phyloP scores from a whole-genome alignment of 2,329 filamentous ascomycete species.

The Fusarium sp. region DNA sequence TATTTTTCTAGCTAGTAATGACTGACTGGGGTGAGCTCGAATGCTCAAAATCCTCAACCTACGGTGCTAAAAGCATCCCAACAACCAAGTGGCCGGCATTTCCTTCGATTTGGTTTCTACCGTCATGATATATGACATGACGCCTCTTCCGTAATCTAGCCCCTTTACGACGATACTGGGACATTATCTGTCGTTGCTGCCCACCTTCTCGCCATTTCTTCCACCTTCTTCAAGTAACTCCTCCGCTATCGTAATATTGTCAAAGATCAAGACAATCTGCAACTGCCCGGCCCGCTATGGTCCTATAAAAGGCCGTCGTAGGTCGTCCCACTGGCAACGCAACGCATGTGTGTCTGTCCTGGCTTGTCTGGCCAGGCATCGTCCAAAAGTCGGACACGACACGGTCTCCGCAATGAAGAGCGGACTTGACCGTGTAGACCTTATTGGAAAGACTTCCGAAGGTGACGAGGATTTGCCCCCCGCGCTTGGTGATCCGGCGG shows the following conservation, averaged over 20 bases:
- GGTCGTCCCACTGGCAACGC: conserved; percentile 40
- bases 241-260: conserved; percentile 44
- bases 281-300: conserved; percentile 45
- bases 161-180: conserved; percentile 14
- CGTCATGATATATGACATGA: conserved; percentile 16
- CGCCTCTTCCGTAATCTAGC: conserved; percentile 25
- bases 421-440: conserved; percentile 40
- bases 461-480: conserved; percentile 38
- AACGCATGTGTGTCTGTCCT: conserved; percentile 41
- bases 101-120: conserved; percentile 21
- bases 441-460: conserved; percentile 44
- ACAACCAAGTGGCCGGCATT: conserved; percentile 22
- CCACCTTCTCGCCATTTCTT: conserved; percentile 22
- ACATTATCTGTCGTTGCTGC: conserved; percentile 17
- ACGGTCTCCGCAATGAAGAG: conserved; percentile 39
- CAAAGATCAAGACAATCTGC: conserved; percentile 51
- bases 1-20: conserved; percentile 46
- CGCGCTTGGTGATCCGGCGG: conserved; percentile 41
- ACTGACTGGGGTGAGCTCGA: conserved; percentile 46
- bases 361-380: conserved; percentile 35
- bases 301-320: conserved; percentile 37
- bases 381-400: conserved; percentile 44
- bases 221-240: conserved; percentile 16
- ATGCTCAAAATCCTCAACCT: conserved; percentile 37
- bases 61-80: conserved; percentile 36